A percentile compares a stretch with the other conserved stretches of the same genome.
Conservation (phyloP, 2,329 filamentous ascomycete species). For the Xylaria sp. region DNA sequence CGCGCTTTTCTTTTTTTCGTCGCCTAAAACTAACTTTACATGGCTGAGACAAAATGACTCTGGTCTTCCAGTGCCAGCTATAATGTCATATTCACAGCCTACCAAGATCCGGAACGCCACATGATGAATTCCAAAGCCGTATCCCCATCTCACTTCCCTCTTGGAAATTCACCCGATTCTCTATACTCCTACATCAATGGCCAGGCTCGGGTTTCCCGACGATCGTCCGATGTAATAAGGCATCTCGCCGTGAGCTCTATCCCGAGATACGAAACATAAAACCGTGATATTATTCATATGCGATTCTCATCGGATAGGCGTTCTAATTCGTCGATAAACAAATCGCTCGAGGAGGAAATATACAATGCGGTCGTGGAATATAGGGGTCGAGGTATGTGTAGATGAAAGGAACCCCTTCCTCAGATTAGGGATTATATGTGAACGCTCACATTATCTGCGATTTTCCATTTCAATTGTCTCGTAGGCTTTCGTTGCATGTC, state of each 20-base stretch:
- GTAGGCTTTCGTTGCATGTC: conserved; percentile 54
- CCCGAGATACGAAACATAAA: conserved; percentile 40
- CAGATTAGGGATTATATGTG: conserved; percentile 26
- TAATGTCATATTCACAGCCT: conserved; percentile 29
- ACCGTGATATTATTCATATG: conserved; percentile 45
- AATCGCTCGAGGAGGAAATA: conserved; percentile 44
- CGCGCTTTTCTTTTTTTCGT: conserved; percentile 2
- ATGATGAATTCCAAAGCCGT: conserved; percentile 30
- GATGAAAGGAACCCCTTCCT: conserved; percentile 8
- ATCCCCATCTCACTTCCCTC: conserved; percentile 23
- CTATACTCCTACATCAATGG: conserved; percentile 36
- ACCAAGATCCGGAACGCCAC: conserved; percentile 35
- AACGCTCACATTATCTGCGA: conserved; percentile 52
- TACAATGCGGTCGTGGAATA: conserved; percentile 47
- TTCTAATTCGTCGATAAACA: conserved; percentile 39
- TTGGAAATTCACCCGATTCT: conserved; percentile 19
- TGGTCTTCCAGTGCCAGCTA: conserved; percentile 22
- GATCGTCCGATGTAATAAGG: conserved; percentile 34
- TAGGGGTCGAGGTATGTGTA: conserved; percentile 20
- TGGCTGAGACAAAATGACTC: conserved; percentile 11
- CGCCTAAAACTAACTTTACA: conserved; percentile 26
- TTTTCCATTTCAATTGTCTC: conserved; percentile 64
- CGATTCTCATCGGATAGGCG: conserved; percentile 40
- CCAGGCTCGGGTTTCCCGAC: conserved; percentile 10
- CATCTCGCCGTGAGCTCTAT: conserved; percentile 30